phyloP scores from a whole-genome alignment of 78 protist genomes.

The Dictyostelium capitatum region DNA sequence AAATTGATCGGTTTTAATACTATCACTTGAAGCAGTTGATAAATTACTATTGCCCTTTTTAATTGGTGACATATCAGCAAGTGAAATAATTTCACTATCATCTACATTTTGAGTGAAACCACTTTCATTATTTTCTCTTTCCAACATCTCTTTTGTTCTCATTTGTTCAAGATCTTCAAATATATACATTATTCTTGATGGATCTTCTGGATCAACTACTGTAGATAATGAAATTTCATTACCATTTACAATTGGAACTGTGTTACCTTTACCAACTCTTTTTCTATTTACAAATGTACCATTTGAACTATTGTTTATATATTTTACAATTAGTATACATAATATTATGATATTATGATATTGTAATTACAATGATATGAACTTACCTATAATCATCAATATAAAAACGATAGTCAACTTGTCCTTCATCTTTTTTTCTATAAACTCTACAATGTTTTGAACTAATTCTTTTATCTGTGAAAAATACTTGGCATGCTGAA shows the following conservation, averaged over 20 bases:
- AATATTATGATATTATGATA: too few species aligned
- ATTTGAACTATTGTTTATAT: conserved; percentile 41
- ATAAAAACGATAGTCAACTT: conserved; percentile 33
- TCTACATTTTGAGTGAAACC: conserved; percentile 32
- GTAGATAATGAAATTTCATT: conserved; percentile 66
- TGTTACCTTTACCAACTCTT: conserved; percentile 51
- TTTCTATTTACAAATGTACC: conserved; percentile 69
- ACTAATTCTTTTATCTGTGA: conserved; percentile 37
- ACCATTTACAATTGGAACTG: conserved; percentile 35
- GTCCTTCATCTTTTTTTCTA: conserved; percentile 27
- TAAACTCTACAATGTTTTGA: conserved; percentile 46
- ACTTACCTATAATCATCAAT: conserved; percentile 56
- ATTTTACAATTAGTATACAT: too few species aligned
- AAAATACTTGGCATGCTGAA: background rate
- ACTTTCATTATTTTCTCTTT: background rate
- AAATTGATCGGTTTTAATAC: too few species aligned
- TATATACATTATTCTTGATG: conserved; percentile 20
- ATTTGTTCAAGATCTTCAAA: conserved; percentile 45
- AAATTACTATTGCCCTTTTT: conserved; percentile 12
- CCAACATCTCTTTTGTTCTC: conserved; percentile 12
- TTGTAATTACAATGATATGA: too few species aligned
- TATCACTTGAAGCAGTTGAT: background rate
- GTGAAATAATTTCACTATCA: background rate
- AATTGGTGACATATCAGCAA: conserved; percentile 11
- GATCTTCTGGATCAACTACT: conserved; percentile 1